Evolutionary conservation across 2,329 filamentous ascomycete genomes (phyloP).

Genomic region (Emmonsia crescens): DNA sequence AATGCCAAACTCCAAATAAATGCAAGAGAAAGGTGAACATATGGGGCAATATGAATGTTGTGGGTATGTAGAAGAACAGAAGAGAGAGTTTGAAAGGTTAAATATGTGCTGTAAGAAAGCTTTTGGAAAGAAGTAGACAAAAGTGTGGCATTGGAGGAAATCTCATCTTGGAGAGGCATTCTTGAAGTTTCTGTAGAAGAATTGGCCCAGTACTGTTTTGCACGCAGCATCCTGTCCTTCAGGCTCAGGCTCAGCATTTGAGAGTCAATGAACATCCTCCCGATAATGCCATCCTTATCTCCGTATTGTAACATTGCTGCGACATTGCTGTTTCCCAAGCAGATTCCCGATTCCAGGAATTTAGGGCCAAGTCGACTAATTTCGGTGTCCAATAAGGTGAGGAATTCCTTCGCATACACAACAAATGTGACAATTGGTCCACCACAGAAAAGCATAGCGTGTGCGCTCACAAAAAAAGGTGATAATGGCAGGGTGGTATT

Average conservation of each 20-base stretch:
- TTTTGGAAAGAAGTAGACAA: slow-evolving; percentile 17
- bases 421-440: slow-evolving; percentile 29
- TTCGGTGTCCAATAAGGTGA: slow-evolving; percentile 37
- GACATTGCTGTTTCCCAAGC: slow-evolving; percentile 45
- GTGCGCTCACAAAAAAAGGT: slow-evolving; percentile 42
- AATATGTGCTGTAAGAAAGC: slow-evolving; percentile 28
- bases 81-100: slow-evolving; percentile 35
- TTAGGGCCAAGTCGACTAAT: slow-evolving; percentile 38
- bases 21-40: slow-evolving; percentile 44
- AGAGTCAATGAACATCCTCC: slow-evolving; percentile 20
- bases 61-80: slow-evolving; percentile 37
- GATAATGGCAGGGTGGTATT: slow-evolving; percentile 29
- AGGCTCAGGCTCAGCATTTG: slow-evolving; percentile 9
- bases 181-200: slow-evolving; percentile 1
- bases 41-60: slow-evolving; percentile 43
- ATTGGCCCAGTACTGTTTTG: slow-evolving; percentile 16
- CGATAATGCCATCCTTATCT: slow-evolving; percentile 22
- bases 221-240: slow-evolving; percentile 13
- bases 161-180: slow-evolving; percentile 9
- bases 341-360: slow-evolving; percentile 45
- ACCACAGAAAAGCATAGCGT: slow-evolving; percentile 39
- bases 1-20: slow-evolving; percentile 40
- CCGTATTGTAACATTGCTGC: slow-evolving; percentile 48
- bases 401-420: slow-evolving; percentile 29
- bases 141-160: slow-evolving; percentile 6